phyloP scores from a whole-genome alignment of 2,329 filamentous ascomycete species.

The Aspergillus fructus region DNA sequence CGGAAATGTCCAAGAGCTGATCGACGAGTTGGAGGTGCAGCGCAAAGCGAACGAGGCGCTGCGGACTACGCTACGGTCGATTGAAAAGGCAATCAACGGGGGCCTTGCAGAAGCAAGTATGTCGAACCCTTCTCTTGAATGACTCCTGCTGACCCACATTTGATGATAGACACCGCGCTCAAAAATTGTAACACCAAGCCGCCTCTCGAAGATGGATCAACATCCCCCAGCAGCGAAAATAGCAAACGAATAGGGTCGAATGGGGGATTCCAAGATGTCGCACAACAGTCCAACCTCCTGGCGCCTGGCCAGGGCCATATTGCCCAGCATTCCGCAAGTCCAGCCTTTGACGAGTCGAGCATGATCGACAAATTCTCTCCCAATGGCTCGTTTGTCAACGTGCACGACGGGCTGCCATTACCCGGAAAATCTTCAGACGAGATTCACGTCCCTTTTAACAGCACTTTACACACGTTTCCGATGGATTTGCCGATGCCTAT shows the following conservation, averaged over 20 bases:
- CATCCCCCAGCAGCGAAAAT: background rate
- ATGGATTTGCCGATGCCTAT: slow-evolving; percentile 3
- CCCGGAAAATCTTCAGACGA: background rate
- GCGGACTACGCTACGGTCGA: slow-evolving; percentile 3
- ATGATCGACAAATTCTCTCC: slow-evolving; percentile 1
- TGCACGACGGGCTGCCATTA: background rate
- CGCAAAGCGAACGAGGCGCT: slow-evolving; percentile 12
- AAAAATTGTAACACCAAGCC: background rate
- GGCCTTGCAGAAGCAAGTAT: slow-evolving; percentile 7
- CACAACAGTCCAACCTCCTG: background rate
- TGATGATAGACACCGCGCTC: background rate
- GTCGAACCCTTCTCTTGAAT: background rate
- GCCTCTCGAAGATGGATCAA: background rate
- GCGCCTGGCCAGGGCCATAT: background rate
- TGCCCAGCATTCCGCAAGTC: background rate
- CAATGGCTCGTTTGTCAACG: background rate
- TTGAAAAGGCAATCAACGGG: slow-evolving; percentile 8
- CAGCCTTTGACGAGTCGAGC: background rate
- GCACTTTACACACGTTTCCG: slow-evolving; percentile 4
- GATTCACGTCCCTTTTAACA: slow-evolving; percentile 1
- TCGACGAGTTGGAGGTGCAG: slow-evolving; percentile 12
- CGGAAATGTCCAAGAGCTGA: slow-evolving; percentile 9
- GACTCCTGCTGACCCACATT: background rate
- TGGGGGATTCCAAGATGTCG: background rate
- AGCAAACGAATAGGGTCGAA: background rate